These are phyloP conservation scores for Casuarina equisetifolia DNA, from an alignment of 306 rosid species.

Conservation along the genomic window DNA sequence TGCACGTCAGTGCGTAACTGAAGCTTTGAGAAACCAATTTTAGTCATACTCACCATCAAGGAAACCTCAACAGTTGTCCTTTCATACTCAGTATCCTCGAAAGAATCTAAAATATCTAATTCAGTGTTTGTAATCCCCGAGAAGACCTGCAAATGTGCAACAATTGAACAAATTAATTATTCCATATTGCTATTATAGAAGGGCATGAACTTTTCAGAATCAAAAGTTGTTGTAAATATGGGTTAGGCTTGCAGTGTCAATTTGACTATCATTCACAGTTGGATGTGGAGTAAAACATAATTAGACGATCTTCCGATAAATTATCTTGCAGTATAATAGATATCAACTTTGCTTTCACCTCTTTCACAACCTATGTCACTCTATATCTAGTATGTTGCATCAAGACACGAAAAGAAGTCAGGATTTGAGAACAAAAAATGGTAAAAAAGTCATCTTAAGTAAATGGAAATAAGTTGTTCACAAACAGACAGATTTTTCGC, in stretches of 20 bases:
- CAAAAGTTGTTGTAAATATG: neutral
- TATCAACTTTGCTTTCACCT: neutral
- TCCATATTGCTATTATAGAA: neutral
- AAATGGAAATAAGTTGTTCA: neutral
- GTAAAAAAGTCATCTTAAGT: neutral
- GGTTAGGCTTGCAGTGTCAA: neutral
- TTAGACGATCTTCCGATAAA: neutral
- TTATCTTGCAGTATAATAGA: neutral
- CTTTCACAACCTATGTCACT: neutral
- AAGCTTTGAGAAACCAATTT: neutral
- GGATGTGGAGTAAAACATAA: neutral
- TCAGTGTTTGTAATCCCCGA: slow-evolving; percentile 66
- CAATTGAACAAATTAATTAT: neutral
- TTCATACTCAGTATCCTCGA: slow-evolving; percentile 81
- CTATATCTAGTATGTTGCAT: neutral
- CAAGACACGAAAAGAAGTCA: neutral
- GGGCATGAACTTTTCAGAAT: neutral
- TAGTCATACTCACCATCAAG: slow-evolving; percentile 38
- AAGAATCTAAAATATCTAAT: slow-evolving; percentile 59
- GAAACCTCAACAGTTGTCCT: slow-evolving; percentile 61
- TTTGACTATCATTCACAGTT: neutral
- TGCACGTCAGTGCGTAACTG: neutral
- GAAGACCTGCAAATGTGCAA: slow-evolving; percentile 55
- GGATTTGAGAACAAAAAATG: neutral
- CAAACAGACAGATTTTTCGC: neutral